Evolutionary conservation across 306 rosid genomes (phyloP).

Genomic region (Cucumis cinereus): DNA sequence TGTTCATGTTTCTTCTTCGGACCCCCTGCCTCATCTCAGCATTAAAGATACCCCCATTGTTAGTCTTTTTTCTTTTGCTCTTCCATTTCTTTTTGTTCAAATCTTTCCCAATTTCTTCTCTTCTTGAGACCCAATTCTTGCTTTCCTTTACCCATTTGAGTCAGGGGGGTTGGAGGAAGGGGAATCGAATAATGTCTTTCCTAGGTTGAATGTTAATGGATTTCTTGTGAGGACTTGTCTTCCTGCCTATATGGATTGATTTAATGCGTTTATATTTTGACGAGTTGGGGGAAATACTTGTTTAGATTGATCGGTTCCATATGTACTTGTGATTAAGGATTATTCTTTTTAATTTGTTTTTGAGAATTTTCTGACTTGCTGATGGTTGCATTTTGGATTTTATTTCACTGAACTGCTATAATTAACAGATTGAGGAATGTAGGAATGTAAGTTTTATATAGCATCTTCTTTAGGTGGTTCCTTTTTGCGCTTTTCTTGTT

Average conservation of each 20-base stretch:
- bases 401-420: not conserved
- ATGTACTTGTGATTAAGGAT: not conserved
- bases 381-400: not conserved
- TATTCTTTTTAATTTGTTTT: not conserved
- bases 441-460: not conserved
- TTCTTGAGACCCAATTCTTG: not conserved
- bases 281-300: not conserved
- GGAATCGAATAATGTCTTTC: not conserved
- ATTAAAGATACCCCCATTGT: conserved; percentile 96
- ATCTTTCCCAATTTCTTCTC: not conserved
- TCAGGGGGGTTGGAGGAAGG: not conserved
- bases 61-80: conserved; percentile 22
- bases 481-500: not conserved
- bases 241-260: not conserved
- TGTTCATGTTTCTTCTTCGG: conserved; percentile 75
- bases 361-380: not conserved
- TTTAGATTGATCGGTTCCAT: not conserved
- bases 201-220: not conserved
- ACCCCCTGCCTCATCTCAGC: conserved; percentile 82
- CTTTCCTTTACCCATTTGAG: not conserved
- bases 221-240: not conserved
- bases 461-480: not conserved
- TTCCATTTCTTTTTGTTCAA: not conserved
- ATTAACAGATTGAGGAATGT: not conserved
- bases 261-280: not conserved